phyloP scores from a whole-genome alignment of 768 basidiomycete species.

The Terana coerulea region DNA sequence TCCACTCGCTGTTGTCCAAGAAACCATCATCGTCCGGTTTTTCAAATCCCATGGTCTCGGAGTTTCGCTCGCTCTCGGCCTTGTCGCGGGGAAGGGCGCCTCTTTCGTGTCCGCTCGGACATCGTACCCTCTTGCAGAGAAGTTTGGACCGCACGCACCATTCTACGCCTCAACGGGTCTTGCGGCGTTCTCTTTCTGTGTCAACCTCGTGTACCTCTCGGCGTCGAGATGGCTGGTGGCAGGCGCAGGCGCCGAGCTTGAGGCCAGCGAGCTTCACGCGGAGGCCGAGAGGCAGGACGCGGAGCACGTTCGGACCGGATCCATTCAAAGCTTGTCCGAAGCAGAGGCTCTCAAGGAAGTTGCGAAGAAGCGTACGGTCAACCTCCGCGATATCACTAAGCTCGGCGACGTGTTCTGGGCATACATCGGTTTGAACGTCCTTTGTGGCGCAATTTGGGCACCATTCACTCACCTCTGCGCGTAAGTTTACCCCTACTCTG shows the following conservation, averaged over 20 bases:
- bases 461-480: constrained; percentile 76
- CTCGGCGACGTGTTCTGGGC: constrained; percentile 80
- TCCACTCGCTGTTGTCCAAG: constrained; percentile 79
- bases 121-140: constrained; percentile 70
- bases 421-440: constrained; percentile 73
- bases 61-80: constrained; percentile 76
- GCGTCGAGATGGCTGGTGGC: constrained; percentile 62
- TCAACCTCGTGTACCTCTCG: constrained; percentile 66
- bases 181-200: constrained; percentile 58
- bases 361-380: constrained; percentile 61
- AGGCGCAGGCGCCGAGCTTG: constrained; percentile 58
- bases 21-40: constrained; percentile 81
- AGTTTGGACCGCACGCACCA: constrained; percentile 65
- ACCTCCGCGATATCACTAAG: constrained; percentile 54
- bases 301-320: constrained; percentile 27
- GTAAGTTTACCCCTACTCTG: constrained; percentile 34
- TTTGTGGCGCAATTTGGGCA: constrained; percentile 75
- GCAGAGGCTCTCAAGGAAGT: constrained; percentile 61
- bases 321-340: constrained; percentile 46
- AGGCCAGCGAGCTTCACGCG: constrained; percentile 55
- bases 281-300: constrained; percentile 38
- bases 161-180: constrained; percentile 68
- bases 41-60: constrained; percentile 75
- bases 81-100: constrained; percentile 75
- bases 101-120: constrained; percentile 75